These are phyloP conservation scores for Cladosporium sp. DNA, from an alignment of 2,329 filamentous ascomycete species.

Conservation along the genomic window DNA sequence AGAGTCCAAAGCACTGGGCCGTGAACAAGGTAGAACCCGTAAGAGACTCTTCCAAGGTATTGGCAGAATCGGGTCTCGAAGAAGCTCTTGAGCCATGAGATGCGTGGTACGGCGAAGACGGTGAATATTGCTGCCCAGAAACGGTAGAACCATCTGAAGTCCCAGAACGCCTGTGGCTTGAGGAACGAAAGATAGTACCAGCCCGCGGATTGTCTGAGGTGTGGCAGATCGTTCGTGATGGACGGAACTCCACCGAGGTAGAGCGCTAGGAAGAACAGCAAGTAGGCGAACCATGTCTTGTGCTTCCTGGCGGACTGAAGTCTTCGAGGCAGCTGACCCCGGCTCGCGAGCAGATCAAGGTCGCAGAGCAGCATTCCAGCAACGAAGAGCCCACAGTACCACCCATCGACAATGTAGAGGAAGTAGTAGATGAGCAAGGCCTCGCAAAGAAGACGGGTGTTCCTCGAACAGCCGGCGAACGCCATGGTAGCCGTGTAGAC, in stretches of 20 bases:
- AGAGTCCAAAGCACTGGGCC: slow-evolving; percentile 62
- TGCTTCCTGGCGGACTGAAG: slow-evolving; percentile 50
- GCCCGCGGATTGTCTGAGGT: slow-evolving; percentile 58
- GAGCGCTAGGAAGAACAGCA: slow-evolving; percentile 56
- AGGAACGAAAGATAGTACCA: slow-evolving; percentile 64
- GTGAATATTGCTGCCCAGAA: slow-evolving; percentile 62
- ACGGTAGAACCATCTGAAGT: slow-evolving; percentile 57
- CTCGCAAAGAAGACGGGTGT: slow-evolving; percentile 58
- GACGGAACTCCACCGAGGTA: slow-evolving; percentile 65
- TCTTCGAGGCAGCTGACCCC: slow-evolving; percentile 54
- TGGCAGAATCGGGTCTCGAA: slow-evolving; percentile 63
- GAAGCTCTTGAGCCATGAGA: slow-evolving; percentile 60
- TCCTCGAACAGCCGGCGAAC: slow-evolving; percentile 57
- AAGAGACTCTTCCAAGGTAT: slow-evolving; percentile 65
- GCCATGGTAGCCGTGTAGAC: slow-evolving; percentile 61
- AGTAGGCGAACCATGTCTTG: slow-evolving; percentile 56
- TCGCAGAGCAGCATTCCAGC: slow-evolving; percentile 65
- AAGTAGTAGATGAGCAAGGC: slow-evolving; percentile 63
- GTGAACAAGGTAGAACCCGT: slow-evolving; percentile 65
- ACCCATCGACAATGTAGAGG: slow-evolving; percentile 67
- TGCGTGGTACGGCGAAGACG: slow-evolving; percentile 57
- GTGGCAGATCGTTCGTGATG: slow-evolving; percentile 50
- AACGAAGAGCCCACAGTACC: slow-evolving; percentile 63
- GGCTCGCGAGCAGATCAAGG: slow-evolving; percentile 57
- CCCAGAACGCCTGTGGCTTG: slow-evolving; percentile 38